Percentiles rank a stretch among this genome's conserved stretches.
Conservation (phyloP, 768 basidiomycete species). For the Russula ochroleuca region DNA sequence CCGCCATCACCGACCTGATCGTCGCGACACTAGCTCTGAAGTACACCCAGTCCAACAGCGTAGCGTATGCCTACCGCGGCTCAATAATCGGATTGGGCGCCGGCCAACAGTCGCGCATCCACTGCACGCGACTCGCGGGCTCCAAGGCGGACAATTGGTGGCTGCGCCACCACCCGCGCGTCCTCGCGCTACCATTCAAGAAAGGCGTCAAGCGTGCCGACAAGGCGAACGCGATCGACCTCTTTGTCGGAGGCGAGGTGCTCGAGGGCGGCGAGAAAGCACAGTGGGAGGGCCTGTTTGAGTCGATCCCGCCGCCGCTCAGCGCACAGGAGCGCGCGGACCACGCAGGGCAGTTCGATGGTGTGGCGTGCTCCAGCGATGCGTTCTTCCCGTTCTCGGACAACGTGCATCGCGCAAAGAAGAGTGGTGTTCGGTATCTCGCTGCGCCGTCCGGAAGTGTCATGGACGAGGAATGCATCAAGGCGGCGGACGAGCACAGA, state of each 20-base stretch:
- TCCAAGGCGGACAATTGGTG: conserved; percentile 99
- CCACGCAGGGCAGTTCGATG: conserved; percentile 71
- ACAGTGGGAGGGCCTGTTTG: conserved; percentile 91
- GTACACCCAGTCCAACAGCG: conserved; percentile 99
- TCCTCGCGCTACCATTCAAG: conserved; percentile 91
- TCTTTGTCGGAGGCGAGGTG: conserved; percentile 87
- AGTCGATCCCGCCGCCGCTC: conserved; percentile 60
- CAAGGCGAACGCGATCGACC: conserved; percentile 96
- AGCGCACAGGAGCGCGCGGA: conserved; percentile 64
- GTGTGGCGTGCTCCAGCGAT: conserved; percentile 91
- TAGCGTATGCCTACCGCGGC: conserved; percentile 90
- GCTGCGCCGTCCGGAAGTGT: conserved; percentile 92
- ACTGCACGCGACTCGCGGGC: conserved; percentile 97
- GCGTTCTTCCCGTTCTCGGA: conserved; percentile 99
- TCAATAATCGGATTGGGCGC: conserved; percentile 94
- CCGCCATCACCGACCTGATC: conserved; percentile 85
- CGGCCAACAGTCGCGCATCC: conserved; percentile 97
- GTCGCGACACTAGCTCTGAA: conserved; percentile 96
- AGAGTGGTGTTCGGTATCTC: conserved; percentile 89
- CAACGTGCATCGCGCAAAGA: conserved; percentile 88
- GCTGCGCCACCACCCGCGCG: conserved; percentile 94
- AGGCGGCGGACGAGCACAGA: conserved; percentile 88
- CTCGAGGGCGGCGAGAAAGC: conserved; percentile 84
- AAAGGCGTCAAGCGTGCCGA: conserved; percentile 97
- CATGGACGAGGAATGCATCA: conserved; percentile 96